These are phyloP conservation scores for Euryodendron excelsum DNA, from an alignment of 148 eudicot genomes.

Conservation along the genomic window DNA sequence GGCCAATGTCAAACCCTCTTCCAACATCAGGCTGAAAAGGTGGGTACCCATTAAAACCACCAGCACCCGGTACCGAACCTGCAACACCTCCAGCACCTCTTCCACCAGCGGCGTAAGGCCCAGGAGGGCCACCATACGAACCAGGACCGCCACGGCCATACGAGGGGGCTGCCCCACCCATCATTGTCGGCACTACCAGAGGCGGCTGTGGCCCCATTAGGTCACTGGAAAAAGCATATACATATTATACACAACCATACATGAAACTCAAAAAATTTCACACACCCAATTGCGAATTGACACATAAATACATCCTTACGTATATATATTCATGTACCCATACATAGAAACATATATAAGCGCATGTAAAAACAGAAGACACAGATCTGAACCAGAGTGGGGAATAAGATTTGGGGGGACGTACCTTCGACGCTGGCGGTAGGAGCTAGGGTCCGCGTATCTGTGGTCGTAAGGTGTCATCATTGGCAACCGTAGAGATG, in stretches of 20 bases:
- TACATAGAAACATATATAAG: neutral
- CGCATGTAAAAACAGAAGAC: neutral
- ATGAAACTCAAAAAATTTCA: neutral
- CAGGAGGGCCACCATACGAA: constrained; percentile 37
- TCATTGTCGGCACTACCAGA: constrained; percentile 35
- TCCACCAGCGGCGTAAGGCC: constrained; percentile 19
- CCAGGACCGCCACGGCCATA: constrained; percentile 40
- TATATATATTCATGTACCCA: neutral
- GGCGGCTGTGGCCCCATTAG: constrained; percentile 64
- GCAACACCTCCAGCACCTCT: constrained; percentile 25
- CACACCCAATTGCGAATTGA: neutral
- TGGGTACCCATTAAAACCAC: constrained; percentile 47
- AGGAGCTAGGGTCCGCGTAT: constrained; percentile 60
- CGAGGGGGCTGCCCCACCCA: constrained; percentile 41
- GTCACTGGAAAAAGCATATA: constrained; percentile 52
- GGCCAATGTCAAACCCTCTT: constrained; percentile 58
- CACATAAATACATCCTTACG: too few species aligned
- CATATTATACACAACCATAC: neutral
- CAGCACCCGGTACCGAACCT: constrained; percentile 22
- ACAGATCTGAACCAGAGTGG: constrained; percentile 5
- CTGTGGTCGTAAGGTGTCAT: constrained; percentile 60
- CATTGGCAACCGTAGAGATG: neutral
- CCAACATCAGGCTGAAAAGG: constrained; percentile 56
- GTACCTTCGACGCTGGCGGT: constrained; percentile 91
- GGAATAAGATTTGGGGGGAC: neutral